Evolutionary conservation across 2,329 filamentous ascomycete species (phyloP).

Genomic region (Penicillium aurantiogriseum): DNA sequence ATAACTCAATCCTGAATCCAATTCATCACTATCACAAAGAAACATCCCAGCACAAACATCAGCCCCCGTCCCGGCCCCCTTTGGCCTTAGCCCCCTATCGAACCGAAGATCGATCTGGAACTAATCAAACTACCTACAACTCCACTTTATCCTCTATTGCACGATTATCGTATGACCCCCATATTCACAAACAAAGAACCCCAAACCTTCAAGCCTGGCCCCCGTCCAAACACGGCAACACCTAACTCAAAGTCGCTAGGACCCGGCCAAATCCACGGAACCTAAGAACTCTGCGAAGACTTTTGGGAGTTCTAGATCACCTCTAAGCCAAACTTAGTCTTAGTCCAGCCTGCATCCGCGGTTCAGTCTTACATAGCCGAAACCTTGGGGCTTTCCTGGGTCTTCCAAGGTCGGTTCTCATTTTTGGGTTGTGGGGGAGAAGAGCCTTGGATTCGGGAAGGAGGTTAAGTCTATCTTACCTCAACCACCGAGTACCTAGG

Average conservation of each 20-base stretch:
- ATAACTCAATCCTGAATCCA: neutral
- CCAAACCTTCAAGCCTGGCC: neutral
- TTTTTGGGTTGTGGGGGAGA: neutral
- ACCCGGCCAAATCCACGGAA: neutral
- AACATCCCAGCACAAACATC: neutral
- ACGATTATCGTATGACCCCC: neutral
- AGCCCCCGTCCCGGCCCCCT: neutral
- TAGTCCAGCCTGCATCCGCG: neutral
- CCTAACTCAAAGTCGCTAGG: neutral
- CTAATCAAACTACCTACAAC: neutral
- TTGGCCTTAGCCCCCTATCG: neutral
- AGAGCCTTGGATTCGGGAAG: neutral
- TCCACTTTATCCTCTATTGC: neutral
- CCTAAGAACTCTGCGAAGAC: neutral
- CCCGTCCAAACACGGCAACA: neutral
- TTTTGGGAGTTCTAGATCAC: neutral
- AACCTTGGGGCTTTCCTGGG: neutral
- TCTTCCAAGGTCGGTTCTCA: neutral
- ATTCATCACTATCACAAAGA: neutral
- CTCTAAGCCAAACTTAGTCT: neutral
- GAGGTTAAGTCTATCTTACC: neutral
- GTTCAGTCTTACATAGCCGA: neutral
- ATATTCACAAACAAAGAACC: neutral
- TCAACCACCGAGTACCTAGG: neutral
- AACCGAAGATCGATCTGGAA: neutral